Evolutionary conservation across 2,329 filamentous ascomycete species (phyloP).

Genomic region (Alternaria gansuensis): DNA sequence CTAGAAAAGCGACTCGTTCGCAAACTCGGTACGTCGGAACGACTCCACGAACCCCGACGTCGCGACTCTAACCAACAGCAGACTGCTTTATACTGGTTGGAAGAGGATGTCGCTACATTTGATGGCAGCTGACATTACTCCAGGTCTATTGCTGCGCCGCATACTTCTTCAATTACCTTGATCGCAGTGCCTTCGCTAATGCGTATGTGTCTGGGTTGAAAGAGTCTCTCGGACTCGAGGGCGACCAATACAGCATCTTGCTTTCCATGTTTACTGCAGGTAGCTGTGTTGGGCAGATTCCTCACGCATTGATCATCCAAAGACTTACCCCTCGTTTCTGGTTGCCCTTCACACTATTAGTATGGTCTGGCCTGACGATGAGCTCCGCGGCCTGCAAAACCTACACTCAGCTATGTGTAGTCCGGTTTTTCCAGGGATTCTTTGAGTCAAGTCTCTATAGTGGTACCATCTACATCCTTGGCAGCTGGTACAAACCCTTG

Average conservation of each 20-base stretch:
- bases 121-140: background rate
- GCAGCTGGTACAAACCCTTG: slow-evolving; percentile 41
- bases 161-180: slow-evolving; percentile 48
- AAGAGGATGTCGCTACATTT: no score
- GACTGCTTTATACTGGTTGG: slow-evolving; percentile 38
- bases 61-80: slow-evolving; percentile 6
- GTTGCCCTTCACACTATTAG: slow-evolving; percentile 41
- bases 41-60: background rate
- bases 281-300: slow-evolving; percentile 42
- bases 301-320: slow-evolving; percentile 43
- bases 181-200: slow-evolving; percentile 41
- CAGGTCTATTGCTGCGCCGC: slow-evolving; percentile 43
- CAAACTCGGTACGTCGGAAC: slow-evolving; percentile 31
- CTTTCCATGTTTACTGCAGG: slow-evolving; percentile 44
- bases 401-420: slow-evolving; percentile 39
- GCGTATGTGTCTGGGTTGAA: slow-evolving; percentile 44
- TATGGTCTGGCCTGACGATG: slow-evolving; percentile 46
- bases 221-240: slow-evolving; percentile 34
- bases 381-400: slow-evolving; percentile 40
- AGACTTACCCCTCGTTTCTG: slow-evolving; percentile 41
- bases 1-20: slow-evolving; percentile 38
- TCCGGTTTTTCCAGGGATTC: slow-evolving; percentile 41
- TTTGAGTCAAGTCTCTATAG: slow-evolving; percentile 43
- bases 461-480: slow-evolving; percentile 44
- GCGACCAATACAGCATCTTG: slow-evolving; percentile 44